A percentile compares a stretch with the other conserved stretches of the same genome.
These are phyloP conservation scores for Aspergillus carbonarius DNA, from an alignment of 2,329 filamentous ascomycete species.

Conservation along the genomic window DNA sequence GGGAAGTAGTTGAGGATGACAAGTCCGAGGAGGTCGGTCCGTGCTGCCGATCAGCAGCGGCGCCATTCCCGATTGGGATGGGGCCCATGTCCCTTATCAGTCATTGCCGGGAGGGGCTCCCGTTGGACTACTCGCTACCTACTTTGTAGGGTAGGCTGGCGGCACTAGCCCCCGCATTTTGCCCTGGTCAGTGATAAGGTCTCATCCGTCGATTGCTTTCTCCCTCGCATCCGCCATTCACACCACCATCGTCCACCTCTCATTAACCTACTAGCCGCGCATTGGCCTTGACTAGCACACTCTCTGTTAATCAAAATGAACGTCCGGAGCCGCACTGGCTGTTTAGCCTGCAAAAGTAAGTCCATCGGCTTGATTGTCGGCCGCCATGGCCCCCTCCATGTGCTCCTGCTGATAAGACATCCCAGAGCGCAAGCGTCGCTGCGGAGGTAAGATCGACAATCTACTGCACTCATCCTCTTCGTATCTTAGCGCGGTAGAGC, in stretches of 20 bases:
- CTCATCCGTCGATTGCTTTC: background rate
- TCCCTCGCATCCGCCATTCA: background rate
- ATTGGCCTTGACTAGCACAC: background rate
- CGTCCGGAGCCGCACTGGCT: slow-evolving; percentile 2
- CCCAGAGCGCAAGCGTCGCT: slow-evolving; percentile 3
- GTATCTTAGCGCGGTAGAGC: background rate
- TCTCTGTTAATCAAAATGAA: background rate
- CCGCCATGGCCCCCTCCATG: background rate
- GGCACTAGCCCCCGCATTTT: no score
- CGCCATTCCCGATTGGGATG: no score
- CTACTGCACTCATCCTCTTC: background rate
- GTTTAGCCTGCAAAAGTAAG: slow-evolving; percentile 2
- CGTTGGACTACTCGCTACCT: no score
- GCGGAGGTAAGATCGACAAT: background rate
- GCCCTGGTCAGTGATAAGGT: background rate
- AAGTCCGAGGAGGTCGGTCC: no score
- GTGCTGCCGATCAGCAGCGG: no score
- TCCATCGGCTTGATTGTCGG: background rate
- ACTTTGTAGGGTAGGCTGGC: no score
- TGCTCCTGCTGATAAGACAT: background rate
- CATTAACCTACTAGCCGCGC: background rate
- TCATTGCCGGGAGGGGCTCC: no score
- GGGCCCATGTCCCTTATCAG: no score
- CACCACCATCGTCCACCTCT: background rate
- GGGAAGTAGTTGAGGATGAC: no score